These are phyloP conservation scores for Monilinia aucupariae DNA, from an alignment of 2,329 filamentous ascomycete species.

Conservation along the genomic window DNA sequence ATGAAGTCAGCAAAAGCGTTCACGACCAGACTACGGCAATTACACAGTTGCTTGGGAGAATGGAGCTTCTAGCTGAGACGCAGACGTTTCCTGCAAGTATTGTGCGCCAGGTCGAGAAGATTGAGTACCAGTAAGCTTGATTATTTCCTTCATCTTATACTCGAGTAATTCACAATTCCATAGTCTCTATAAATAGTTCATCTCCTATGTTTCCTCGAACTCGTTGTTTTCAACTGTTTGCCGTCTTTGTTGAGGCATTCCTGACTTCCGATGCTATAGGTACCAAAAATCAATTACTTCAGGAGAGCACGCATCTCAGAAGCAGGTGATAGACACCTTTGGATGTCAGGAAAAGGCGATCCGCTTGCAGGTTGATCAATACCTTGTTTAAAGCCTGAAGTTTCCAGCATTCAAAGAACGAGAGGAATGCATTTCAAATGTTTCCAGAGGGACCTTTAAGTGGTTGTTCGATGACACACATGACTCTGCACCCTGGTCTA, in stretches of 20 bases:
- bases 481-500: neutral
- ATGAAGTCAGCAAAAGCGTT: neutral
- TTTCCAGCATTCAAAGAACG: slow-evolving; percentile 11
- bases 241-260: neutral
- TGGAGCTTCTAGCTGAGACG: slow-evolving; percentile 2
- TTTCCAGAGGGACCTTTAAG: slow-evolving; percentile 14
- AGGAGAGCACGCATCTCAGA: neutral
- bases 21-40: slow-evolving; percentile 2
- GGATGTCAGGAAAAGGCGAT: neutral
- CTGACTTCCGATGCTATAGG: neutral
- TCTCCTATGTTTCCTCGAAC: neutral
- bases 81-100: neutral
- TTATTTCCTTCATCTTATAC: neutral
- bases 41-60: neutral
- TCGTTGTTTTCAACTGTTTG: too few relatives aligned
- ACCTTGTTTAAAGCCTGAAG: neutral
- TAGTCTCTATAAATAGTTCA: neutral
- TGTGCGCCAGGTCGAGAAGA: neutral
- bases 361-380: neutral
- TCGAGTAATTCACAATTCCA: neutral
- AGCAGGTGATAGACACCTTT: neutral
- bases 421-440: slow-evolving; percentile 10
- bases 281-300: neutral
- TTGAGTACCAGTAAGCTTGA: neutral
- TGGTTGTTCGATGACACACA: neutral